A percentile compares a stretch with the other conserved stretches of the same genome.
Evolutionary conservation across 306 rosid species (phyloP).

Genomic region (Malus orientalis): DNA sequence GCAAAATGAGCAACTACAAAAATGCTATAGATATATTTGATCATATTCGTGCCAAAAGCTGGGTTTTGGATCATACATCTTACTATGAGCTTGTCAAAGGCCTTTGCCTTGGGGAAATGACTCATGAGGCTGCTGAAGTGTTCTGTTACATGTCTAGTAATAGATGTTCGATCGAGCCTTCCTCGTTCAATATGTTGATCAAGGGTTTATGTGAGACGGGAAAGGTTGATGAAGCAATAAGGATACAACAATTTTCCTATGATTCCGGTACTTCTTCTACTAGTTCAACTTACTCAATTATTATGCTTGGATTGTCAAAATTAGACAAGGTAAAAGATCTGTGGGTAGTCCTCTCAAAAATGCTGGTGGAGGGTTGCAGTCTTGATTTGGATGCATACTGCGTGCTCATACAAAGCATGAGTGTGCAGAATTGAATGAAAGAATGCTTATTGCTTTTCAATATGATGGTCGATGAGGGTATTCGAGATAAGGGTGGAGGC

Average conservation of each 20-base stretch:
- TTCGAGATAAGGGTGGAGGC: no score
- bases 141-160: constrained; percentile 59
- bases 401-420: constrained; percentile 53
- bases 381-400: constrained; percentile 53
- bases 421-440: constrained; percentile 25
- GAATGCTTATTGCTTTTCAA: constrained; percentile 27
- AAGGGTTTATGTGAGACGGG: constrained; percentile 49
- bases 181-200: constrained; percentile 51
- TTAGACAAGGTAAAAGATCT: constrained; percentile 29
- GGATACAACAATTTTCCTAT: constrained; percentile 44
- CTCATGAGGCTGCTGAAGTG: constrained; percentile 47
- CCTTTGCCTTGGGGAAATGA: constrained; percentile 45
- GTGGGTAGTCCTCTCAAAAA: constrained; percentile 41
- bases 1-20: constrained; percentile 42
- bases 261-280: constrained; percentile 46
- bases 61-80: constrained; percentile 57
- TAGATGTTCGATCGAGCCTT: constrained; percentile 40
- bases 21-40: constrained; percentile 49
- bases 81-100: constrained; percentile 60
- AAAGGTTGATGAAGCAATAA: constrained; percentile 40
- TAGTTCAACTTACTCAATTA: constrained; percentile 35
- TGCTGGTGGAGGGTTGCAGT: constrained; percentile 48
- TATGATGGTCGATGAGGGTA: constrained; percentile 36
- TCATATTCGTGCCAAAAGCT: constrained; percentile 30
- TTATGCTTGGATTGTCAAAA: constrained; percentile 49